These are phyloP conservation scores for Thelephora ganbajun DNA, from an alignment of 768 basidiomycete species.

Conservation along the genomic window DNA sequence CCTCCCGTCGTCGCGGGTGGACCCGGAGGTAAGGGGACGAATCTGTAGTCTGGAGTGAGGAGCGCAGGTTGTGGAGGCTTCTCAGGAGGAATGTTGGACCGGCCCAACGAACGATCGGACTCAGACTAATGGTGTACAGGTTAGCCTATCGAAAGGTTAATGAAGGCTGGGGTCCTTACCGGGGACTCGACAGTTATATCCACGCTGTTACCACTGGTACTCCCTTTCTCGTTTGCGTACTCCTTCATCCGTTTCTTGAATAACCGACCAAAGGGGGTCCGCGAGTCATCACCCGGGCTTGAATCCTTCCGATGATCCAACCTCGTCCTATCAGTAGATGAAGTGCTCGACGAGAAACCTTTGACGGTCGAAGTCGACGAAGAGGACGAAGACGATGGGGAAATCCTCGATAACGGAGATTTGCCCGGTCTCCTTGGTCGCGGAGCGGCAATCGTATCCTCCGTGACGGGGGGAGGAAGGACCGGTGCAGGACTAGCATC, in stretches of 20 bases:
- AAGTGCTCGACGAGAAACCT: neutral
- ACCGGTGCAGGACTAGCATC: neutral
- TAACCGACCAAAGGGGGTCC: neutral
- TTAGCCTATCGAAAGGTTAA: neutral
- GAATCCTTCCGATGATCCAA: neutral
- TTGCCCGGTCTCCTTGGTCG: neutral
- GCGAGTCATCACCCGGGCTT: neutral
- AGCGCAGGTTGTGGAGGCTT: neutral
- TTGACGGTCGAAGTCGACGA: neutral
- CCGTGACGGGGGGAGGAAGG: neutral
- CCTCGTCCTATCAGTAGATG: neutral
- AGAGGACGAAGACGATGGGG: neutral
- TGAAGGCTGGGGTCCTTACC: neutral
- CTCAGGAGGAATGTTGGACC: too few species aligned
- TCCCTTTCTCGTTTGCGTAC: neutral
- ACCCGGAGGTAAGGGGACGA: neutral
- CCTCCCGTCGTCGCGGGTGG: neutral
- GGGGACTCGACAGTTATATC: neutral
- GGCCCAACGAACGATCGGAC: slow-evolving; percentile 6
- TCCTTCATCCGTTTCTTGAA: neutral
- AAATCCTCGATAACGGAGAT: neutral
- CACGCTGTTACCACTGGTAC: neutral
- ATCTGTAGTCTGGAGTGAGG: neutral
- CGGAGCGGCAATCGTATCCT: too few species aligned
- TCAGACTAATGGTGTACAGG: neutral